A percentile compares a stretch with the other conserved stretches of the same genome.
Evolutionary conservation across 352 stramenopile species (phyloP).

Genomic region (Poterioochromonas sp.): DNA sequence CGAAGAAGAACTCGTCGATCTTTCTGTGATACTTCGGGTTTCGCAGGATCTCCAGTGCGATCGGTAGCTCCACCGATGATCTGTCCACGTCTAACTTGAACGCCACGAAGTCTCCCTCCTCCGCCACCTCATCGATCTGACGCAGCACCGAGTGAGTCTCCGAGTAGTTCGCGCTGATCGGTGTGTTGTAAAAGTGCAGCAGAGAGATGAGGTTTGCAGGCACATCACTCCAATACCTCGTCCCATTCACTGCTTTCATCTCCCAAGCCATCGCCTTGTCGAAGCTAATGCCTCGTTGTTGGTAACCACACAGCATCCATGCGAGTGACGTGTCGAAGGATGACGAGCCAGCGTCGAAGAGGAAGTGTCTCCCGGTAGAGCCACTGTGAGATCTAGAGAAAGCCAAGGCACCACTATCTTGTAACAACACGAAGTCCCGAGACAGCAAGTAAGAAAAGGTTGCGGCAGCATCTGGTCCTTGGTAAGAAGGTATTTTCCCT

Average conservation of each 20-base stretch:
- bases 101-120: background rate
- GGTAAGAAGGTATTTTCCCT: no score
- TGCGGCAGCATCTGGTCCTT: no score
- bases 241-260: background rate
- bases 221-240: background rate
- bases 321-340: background rate
- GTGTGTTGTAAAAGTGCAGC: constrained; percentile 1
- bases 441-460: no score
- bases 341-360: background rate
- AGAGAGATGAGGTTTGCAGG: background rate
- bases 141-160: background rate
- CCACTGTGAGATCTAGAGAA: no score
- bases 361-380: no score
- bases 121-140: background rate
- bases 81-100: constrained; percentile 25
- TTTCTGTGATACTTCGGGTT: background rate
- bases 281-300: constrained; percentile 22
- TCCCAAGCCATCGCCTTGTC: background rate
- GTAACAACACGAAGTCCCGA: no score
- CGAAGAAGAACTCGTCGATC: constrained; percentile 31
- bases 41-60: background rate
- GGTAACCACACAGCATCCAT: constrained; percentile 16
- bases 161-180: background rate
- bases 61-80: constrained; percentile 1
- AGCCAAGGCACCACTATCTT: no score